Percentiles rank a stretch among this genome's conserved stretches.
These are phyloP conservation scores for Skeletonema menzelii DNA, from an alignment of 108 stramenopile species.

Conservation along the genomic window DNA sequence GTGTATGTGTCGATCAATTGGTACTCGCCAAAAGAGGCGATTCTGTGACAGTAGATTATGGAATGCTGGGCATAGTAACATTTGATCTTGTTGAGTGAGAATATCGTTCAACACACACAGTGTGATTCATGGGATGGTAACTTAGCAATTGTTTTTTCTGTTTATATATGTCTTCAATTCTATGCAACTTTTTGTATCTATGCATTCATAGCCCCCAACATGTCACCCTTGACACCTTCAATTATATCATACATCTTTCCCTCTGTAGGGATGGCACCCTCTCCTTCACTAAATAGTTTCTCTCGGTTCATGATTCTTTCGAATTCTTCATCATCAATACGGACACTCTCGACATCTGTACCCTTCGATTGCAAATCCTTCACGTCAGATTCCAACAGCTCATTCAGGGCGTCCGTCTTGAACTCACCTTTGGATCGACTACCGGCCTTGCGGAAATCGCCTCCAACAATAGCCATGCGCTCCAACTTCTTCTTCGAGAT, in stretches of 20 bases:
- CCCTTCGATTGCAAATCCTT: slow-evolving; percentile 81
- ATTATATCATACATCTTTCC: slow-evolving; percentile 93
- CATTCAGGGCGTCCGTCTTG: slow-evolving; percentile 63
- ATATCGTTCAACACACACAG: too few relatives aligned
- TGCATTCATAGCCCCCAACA: slow-evolving; percentile 39
- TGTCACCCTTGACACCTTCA: slow-evolving; percentile 71
- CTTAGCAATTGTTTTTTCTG: too few relatives aligned
- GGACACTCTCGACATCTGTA: slow-evolving; percentile 69
- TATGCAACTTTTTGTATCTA: neutral
- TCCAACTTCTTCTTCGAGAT: slow-evolving; percentile 95
- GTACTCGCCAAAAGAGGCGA: too few relatives aligned
- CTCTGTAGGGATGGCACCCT: slow-evolving; percentile 71
- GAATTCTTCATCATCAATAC: slow-evolving; percentile 88
- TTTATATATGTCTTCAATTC: neutral
- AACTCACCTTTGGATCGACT: slow-evolving; percentile 75
- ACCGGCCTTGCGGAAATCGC: slow-evolving; percentile 94
- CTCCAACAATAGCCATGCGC: slow-evolving; percentile 95
- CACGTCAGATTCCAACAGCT: slow-evolving; percentile 88
- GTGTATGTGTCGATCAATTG: too few relatives aligned
- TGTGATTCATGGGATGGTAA: too few relatives aligned
- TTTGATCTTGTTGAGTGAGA: too few relatives aligned
- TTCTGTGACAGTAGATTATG: too few relatives aligned
- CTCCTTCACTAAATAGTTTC: slow-evolving; percentile 71
- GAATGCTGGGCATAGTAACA: too few relatives aligned
- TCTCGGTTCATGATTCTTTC: slow-evolving; percentile 86